These are phyloP conservation scores for Cephalotrichum gorgonifer DNA, from an alignment of 2,329 filamentous ascomycete species.

Conservation along the genomic window DNA sequence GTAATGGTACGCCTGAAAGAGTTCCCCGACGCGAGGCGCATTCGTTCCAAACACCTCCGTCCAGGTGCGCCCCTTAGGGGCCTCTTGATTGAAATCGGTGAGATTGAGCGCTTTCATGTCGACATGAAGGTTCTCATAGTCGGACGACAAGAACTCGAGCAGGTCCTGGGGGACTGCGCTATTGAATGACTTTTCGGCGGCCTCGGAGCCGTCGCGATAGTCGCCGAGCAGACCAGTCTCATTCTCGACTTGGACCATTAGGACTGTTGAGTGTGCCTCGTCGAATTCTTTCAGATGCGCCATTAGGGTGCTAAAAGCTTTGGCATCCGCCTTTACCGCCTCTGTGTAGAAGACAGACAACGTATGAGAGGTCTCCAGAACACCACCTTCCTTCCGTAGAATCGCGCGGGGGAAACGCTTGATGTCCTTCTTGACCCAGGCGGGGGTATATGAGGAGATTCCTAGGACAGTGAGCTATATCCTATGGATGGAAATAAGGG, in stretches of 20 bases:
- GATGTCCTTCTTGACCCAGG: slow-evolving; percentile 15
- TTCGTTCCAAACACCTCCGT: slow-evolving; percentile 16
- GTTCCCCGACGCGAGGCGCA: slow-evolving; percentile 12
- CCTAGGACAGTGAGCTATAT: too few species aligned
- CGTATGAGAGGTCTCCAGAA: slow-evolving; percentile 15
- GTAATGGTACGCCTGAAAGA: slow-evolving; percentile 20
- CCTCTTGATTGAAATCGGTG: neutral
- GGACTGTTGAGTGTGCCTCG: slow-evolving; percentile 28
- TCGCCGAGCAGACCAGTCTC: slow-evolving; percentile 37
- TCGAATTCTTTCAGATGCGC: slow-evolving; percentile 26
- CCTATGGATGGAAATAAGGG: too few species aligned
- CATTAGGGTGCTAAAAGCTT: slow-evolving; percentile 19
- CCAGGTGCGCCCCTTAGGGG: slow-evolving; percentile 10
- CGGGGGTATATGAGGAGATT: slow-evolving; percentile 15
- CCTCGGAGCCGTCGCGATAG: slow-evolving; percentile 28
- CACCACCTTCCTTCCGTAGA: slow-evolving; percentile 15
- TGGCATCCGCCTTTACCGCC: neutral
- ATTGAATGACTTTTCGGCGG: slow-evolving; percentile 18
- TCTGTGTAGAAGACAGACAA: slow-evolving; percentile 12
- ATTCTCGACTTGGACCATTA: slow-evolving; percentile 45
- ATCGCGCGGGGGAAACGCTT: slow-evolving; percentile 16
- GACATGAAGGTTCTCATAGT: neutral
- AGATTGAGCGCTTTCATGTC: neutral
- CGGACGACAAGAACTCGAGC: neutral
- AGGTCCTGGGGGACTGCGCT: neutral